Base-by-base conservation (phyloP, 495 filamentous ascomycete species). In the Peziza echinospora region DNA sequence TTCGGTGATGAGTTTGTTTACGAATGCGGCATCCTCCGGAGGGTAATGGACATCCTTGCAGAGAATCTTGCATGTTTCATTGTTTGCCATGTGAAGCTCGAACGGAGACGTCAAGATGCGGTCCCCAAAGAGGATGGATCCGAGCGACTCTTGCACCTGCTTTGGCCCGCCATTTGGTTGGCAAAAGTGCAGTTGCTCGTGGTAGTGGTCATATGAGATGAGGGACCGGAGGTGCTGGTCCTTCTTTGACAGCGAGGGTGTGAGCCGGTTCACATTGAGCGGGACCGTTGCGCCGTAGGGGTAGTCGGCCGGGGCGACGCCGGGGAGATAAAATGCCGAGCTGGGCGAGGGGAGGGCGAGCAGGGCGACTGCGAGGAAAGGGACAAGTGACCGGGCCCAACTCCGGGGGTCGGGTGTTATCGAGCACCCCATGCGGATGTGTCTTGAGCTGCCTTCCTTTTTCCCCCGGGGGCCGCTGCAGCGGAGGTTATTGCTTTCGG, bases 101-200 rank as follows among this genome's bases (percentile, higher is more conserved):
- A 89, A 87, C 0, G 87, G 80, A 7, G 86, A 93, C 1, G 82
- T 85, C 60, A 78, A 78, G 60, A 97, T 97, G 41, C 89, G 78
- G 64, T 97, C 89, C 6, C 89, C 89, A 50, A 97, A 97, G 21
- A 97, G 59, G 53, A 97, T 97, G 64, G 86, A 93, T 5, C 89
- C 89, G 47, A 97, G 62, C 26, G 84, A 93, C 65, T 93, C 86
- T 26, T 79, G 74, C 1, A 86, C 73, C 63, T 77, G 67, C 55
- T 80, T 63, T 1, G 81, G 73, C 16, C 81, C 83, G 41, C 68
- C 75, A 51, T 78, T 67, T 1, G 87, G 89, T 39, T 66, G 65
- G 64, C 89, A 97, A 65, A 93, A 93, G 49, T 76, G 75, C 63
- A 97, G 91, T 1, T 70, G 69, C 17, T 73, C 72, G 53, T 87